These are phyloP conservation scores for Globisporangium okanoganense DNA, from an alignment of 352 stramenopile species.

Conservation along the genomic window DNA sequence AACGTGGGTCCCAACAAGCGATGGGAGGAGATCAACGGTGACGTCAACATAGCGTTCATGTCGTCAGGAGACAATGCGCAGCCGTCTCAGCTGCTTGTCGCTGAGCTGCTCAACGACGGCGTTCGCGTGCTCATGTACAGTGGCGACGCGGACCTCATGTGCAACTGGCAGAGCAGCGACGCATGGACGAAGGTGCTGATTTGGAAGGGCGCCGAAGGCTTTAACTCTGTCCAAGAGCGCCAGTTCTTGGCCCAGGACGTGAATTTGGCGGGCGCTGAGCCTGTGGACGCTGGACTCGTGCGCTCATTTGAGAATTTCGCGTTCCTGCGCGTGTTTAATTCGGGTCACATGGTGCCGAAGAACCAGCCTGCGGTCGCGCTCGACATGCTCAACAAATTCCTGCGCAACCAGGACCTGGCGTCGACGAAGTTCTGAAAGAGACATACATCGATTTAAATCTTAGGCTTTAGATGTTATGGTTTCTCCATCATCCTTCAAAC, in stretches of 20 bases:
- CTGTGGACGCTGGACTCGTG: slow-evolving; percentile 21
- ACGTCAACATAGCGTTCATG: not conserved
- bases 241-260: slow-evolving; percentile 5
- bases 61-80: not conserved
- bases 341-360: slow-evolving; percentile 92
- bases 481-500: too few relatives aligned
- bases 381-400: slow-evolving; percentile 91
- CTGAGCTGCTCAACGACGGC: slow-evolving; percentile 56
- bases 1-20: not conserved
- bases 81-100: slow-evolving; percentile 22
- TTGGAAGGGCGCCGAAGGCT: slow-evolving; percentile 79
- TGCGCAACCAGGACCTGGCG: slow-evolving; percentile 19
- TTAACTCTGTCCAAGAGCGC: slow-evolving; percentile 30
- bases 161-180: slow-evolving; percentile 92
- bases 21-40: not conserved
- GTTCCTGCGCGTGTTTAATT: slow-evolving; percentile 92
- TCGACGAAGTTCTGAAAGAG: not conserved
- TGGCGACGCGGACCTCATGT: slow-evolving; percentile 93
- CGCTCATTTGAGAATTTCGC: slow-evolving; percentile 63
- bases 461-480: too few relatives aligned
- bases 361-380: slow-evolving; percentile 89
- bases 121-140: slow-evolving; percentile 86
- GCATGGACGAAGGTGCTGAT: slow-evolving; percentile 86
- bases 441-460: too few relatives aligned
- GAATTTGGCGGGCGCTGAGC: not conserved